These are phyloP conservation scores for Pleurotus cornucopiae DNA, from an alignment of 768 basidiomycete genomes.

Conservation along the genomic window DNA sequence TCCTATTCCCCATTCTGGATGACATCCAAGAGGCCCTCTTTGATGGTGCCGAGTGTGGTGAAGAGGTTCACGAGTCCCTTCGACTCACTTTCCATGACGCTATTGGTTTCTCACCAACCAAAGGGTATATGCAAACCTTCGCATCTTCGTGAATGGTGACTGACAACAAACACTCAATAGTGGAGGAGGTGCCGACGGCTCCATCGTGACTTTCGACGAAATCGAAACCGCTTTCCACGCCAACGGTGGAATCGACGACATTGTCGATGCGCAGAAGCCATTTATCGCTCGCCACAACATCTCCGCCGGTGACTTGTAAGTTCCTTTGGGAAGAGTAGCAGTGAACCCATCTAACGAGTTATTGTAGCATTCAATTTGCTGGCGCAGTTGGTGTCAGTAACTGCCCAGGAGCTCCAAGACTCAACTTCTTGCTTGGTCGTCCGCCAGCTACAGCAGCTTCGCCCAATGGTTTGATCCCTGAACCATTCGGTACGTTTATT, in stretches of 20 bases:
- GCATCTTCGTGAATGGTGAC: no score
- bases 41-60: conserved; percentile 25
- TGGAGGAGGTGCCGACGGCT: conserved; percentile 34
- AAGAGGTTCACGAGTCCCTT: conserved; percentile 26
- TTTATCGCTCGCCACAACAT: conserved; percentile 24
- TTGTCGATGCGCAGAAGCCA: conserved; percentile 21
- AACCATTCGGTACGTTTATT: conserved; percentile 14
- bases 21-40: conserved; percentile 20
- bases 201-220: conserved; percentile 29
- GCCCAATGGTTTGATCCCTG: conserved; percentile 17
- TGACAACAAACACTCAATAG: conserved; percentile 9
- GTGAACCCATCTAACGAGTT: background rate
- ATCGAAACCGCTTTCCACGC: conserved; percentile 29
- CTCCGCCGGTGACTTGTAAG: conserved; percentile 31
- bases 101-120: conserved; percentile 33
- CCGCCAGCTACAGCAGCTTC: conserved; percentile 13
- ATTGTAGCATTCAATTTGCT: conserved; percentile 30
- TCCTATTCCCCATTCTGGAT: conserved; percentile 20
- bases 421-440: conserved; percentile 25
- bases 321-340: background rate
- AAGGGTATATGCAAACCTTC: conserved; percentile 19
- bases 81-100: conserved; percentile 37
- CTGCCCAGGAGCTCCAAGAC: conserved; percentile 29
- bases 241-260: conserved; percentile 28
- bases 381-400: conserved; percentile 29